A percentile compares a stretch with the other conserved stretches of the same genome.
These are phyloP conservation scores for Populus trichocarpa DNA, from an alignment of 441 rosid species.

Conservation along the genomic window DNA sequence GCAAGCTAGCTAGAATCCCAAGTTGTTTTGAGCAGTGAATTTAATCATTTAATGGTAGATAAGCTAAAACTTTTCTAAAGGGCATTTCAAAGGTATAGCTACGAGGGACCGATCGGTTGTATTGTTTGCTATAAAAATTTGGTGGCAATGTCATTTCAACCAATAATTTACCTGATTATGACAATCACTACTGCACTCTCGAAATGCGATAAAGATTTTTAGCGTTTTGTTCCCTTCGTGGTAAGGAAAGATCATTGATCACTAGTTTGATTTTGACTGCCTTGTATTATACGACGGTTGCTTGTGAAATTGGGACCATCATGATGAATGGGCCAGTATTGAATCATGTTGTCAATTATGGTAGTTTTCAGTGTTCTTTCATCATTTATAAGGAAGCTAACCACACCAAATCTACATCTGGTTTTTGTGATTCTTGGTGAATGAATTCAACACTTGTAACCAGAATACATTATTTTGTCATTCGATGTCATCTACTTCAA, in stretches of 20 bases:
- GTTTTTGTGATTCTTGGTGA: neutral
- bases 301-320: neutral
- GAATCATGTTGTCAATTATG: too few relatives aligned
- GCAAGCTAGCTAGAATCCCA: constrained; percentile 16
- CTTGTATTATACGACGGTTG: neutral
- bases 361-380: neutral
- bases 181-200: too few relatives aligned
- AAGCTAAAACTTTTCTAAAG: neutral
- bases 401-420: neutral
- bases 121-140: too few relatives aligned
- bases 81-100: neutral
- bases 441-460: neutral
- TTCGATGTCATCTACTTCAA: neutral
- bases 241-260: neutral
- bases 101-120: neutral
- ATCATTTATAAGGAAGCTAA: neutral
- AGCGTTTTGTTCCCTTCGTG: neutral
- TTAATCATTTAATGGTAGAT: neutral
- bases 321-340: neutral
- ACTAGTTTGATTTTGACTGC: neutral
- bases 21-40: constrained; percentile 5
- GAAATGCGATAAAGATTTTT: too few relatives aligned
- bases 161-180: too few relatives aligned
- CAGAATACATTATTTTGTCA: neutral
- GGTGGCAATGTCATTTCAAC: too few relatives aligned